These are phyloP conservation scores for Aegilops tauschii DNA, from an alignment of 176 grass and related monocot species.

Conservation along the genomic window DNA sequence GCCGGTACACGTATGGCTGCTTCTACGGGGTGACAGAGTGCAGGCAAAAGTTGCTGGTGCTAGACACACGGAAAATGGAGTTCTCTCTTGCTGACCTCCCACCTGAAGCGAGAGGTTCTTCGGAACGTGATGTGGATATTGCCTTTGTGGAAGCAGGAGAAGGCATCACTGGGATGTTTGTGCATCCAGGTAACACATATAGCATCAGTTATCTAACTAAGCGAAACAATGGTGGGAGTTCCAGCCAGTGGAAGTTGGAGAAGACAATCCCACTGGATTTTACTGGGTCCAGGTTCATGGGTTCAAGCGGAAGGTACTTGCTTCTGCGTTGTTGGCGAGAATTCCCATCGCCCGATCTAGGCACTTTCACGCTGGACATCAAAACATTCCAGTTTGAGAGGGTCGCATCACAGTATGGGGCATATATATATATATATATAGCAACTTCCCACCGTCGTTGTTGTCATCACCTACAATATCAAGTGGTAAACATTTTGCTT, in stretches of 20 bases:
- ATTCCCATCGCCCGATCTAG: not conserved
- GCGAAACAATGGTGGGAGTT: not conserved
- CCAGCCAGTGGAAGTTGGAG: not conserved
- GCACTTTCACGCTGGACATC: not conserved
- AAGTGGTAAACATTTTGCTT: not conserved
- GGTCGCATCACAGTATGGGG: not conserved
- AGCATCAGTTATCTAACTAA: not conserved
- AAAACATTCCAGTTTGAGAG: not conserved
- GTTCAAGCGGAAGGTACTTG: not conserved
- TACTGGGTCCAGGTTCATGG: not conserved
- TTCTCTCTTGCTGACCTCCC: not conserved
- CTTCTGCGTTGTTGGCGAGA: not conserved
- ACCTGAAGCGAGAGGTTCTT: not conserved
- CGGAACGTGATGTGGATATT: not conserved
- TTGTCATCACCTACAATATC: not conserved
- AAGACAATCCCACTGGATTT: not conserved
- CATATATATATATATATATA: not conserved
- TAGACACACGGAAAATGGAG: not conserved
- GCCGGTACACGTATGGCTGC: not conserved
- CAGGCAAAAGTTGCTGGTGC: not conserved
- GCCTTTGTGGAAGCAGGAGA: not conserved
- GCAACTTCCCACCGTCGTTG: not conserved
- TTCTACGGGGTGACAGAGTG: not conserved
- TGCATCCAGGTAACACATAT: not conserved
- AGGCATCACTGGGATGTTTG: not conserved